Evolutionary conservation across 2,329 filamentous ascomycete species (phyloP).

Genomic region (Trematosphaeria pertusa): DNA sequence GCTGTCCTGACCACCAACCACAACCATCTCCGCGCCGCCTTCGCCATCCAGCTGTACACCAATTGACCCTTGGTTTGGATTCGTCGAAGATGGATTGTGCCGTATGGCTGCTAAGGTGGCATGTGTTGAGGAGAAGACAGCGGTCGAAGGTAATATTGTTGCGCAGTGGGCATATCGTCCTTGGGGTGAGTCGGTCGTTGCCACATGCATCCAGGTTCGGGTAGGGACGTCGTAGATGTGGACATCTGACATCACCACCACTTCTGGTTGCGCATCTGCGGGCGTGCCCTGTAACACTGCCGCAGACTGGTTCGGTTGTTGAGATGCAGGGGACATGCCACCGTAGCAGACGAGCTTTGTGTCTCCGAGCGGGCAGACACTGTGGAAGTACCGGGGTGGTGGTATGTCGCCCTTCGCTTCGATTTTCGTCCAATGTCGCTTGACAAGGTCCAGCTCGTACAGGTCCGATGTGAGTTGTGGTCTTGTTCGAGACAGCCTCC

Average conservation of each 20-base stretch:
- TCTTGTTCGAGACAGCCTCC: conserved; percentile 82
- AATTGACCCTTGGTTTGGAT: conserved; percentile 85
- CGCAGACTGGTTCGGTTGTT: conserved; percentile 45
- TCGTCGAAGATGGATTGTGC: conserved; percentile 83
- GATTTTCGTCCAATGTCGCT: conserved; percentile 90
- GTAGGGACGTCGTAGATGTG: conserved; percentile 90
- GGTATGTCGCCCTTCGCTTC: conserved; percentile 85
- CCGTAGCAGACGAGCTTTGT: conserved; percentile 98
- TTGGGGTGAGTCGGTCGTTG: conserved; percentile 82
- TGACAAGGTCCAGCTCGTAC: conserved; percentile 91
- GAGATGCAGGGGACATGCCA: conserved; percentile 86
- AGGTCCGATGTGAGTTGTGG: conserved; percentile 88
- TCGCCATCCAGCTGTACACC: conserved; percentile 88
- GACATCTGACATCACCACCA: conserved; percentile 97
- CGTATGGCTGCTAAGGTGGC: conserved; percentile 87
- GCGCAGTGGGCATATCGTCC: conserved; percentile 97
- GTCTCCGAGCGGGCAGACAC: conserved; percentile 90
- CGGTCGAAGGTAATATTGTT: conserved; percentile 86
- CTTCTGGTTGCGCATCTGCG: conserved; percentile 77
- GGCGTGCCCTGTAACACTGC: conserved; percentile 44
- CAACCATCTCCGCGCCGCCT: conserved; percentile 95
- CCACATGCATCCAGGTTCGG: conserved; percentile 83
- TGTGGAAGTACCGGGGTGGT: conserved; percentile 94
- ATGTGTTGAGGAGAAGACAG: conserved; percentile 82
- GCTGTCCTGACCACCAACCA: conserved; percentile 94